Percentiles rank a stretch among this genome's conserved stretches.
Conservation (phyloP, 116 monocot genomes). For the Cymodocea nodosa region DNA sequence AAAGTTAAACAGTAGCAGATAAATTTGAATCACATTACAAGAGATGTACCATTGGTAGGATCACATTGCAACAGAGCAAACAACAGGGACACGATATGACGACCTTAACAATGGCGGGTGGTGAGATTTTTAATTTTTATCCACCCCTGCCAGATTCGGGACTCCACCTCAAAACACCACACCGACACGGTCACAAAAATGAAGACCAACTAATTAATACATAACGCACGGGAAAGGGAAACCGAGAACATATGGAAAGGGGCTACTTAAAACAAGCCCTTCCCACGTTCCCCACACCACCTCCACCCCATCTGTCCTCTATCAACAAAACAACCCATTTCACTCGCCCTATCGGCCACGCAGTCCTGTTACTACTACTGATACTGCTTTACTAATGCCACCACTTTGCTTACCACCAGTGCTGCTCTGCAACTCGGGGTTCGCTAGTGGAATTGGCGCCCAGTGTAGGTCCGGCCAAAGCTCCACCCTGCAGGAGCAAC, state of each 20-base stretch:
- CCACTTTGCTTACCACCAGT: too few species aligned
- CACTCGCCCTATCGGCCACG: too few species aligned
- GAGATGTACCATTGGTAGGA: background rate
- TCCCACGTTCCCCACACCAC: background rate
- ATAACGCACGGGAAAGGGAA: too few species aligned
- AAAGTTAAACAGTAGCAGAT: background rate
- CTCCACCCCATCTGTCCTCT: background rate
- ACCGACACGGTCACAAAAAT: background rate
- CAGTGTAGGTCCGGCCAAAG: constrained; percentile 50
- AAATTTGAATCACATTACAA: too few species aligned
- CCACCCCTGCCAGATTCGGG: background rate
- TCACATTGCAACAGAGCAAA: background rate
- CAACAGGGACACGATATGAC: too few species aligned
- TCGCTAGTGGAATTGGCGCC: constrained; percentile 19
- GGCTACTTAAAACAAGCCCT: constrained; percentile 8
- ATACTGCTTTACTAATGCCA: background rate
- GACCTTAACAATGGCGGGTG: constrained; percentile 2
- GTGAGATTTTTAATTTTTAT: too few species aligned
- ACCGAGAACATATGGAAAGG: too few species aligned
- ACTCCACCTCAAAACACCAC: background rate
- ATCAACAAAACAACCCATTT: too few species aligned
- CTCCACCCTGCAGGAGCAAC: constrained; percentile 36
- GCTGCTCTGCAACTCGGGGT: too few species aligned
- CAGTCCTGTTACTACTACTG: too few species aligned
- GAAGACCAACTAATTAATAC: background rate